These are phyloP conservation scores for Epichloe scottii DNA, from an alignment of 2,329 filamentous ascomycete species.

Conservation along the genomic window DNA sequence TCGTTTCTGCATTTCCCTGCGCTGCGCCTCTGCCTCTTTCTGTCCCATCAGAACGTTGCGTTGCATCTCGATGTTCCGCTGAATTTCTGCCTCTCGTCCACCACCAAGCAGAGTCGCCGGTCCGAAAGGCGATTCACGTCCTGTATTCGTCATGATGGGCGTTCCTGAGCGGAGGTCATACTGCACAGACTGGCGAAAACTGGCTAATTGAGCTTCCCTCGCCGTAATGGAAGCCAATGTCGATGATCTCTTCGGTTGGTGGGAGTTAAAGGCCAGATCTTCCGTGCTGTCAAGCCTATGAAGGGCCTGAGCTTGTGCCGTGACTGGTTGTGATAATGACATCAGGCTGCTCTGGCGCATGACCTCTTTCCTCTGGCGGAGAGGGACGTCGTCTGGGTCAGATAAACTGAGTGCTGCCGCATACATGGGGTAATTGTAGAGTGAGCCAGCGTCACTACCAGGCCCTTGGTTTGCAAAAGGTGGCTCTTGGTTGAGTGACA, in stretches of 20 bases:
- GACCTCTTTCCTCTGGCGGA: conserved; percentile 53
- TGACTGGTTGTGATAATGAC: conserved; percentile 14
- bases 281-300: conserved; percentile 18
- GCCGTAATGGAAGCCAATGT: conserved; percentile 28
- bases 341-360: conserved; percentile 41
- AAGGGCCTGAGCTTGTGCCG: conserved; percentile 9
- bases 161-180: conserved; percentile 41
- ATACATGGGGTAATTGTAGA: conserved; percentile 24
- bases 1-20: conserved; percentile 43
- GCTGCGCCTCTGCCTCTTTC: conserved; percentile 48
- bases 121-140: conserved; percentile 27
- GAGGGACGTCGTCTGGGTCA: conserved; percentile 55
- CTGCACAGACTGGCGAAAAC: conserved; percentile 53
- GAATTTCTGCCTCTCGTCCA: conserved; percentile 28
- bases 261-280: conserved; percentile 35
- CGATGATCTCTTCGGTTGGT: conserved; percentile 38
- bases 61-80: conserved; percentile 40
- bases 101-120: conserved; percentile 19
- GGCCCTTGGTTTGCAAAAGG: conserved; percentile 14
- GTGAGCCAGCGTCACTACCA: conserved; percentile 29
- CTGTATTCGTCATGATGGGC: conserved; percentile 19
- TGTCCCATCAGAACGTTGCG: conserved; percentile 46
- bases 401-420: conserved; percentile 16
- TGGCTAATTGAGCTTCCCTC: conserved; percentile 49
- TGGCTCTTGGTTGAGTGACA: conserved; percentile 15